A percentile compares a stretch with the other conserved stretches of the same genome.
Conservation (phyloP, 2,329 filamentous ascomycete species). For the Periconia sp. region DNA sequence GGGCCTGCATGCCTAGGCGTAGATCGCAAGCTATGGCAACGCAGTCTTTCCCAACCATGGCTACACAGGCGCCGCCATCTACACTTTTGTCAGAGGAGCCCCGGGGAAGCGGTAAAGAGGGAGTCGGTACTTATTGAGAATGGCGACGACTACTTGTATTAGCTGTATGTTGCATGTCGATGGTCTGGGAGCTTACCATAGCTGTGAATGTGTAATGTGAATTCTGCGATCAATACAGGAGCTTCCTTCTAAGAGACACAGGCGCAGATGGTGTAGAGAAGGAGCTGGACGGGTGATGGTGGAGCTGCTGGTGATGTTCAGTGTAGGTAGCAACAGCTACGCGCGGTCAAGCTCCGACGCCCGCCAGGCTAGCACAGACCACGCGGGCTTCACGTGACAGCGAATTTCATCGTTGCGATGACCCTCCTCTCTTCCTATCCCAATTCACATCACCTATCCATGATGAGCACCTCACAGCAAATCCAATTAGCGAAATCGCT, state of each 20-base stretch:
- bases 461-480: conserved; percentile 40
- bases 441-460: conserved; percentile 16
- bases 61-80: conserved; percentile 92
- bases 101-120: conserved; percentile 12
- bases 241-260: background rate
- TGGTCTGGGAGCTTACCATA: conserved; percentile 46
- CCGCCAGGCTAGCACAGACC: conserved; percentile 5
- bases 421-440: background rate
- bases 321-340: conserved; percentile 25
- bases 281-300: conserved; percentile 14
- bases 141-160: conserved; percentile 73
- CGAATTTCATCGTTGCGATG: conserved; percentile 14
- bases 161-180: conserved; percentile 28
- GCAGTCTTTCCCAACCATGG: conserved; percentile 99
- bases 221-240: conserved; percentile 7
- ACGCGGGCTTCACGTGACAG: conserved; percentile 13
- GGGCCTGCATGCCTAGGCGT: conserved; percentile 91
- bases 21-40: conserved; percentile 99
- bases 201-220: conserved; percentile 20
- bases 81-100: conserved; percentile 17
- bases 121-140: conserved; percentile 84
- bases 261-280: conserved; percentile 5
- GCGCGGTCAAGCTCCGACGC: conserved; percentile 14
- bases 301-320: conserved; percentile 19
- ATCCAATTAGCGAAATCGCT: conserved; percentile 71